phyloP scores from a whole-genome alignment of 306 rosid species.

The Ziziphus jujuba region DNA sequence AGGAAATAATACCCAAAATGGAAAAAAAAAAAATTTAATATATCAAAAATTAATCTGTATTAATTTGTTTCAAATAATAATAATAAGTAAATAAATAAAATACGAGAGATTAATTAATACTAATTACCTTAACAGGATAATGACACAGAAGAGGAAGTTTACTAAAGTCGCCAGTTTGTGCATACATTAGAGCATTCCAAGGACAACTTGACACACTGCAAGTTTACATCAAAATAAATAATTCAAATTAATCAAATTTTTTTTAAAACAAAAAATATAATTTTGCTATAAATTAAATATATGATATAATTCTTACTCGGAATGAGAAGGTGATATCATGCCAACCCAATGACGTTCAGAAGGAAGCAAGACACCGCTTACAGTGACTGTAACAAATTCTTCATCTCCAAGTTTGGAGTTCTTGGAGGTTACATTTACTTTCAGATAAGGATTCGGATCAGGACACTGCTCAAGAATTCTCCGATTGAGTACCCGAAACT shows the following conservation, averaged over 20 bases:
- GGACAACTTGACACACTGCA: slow-evolving; percentile 55
- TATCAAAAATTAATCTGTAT: too few relatives aligned
- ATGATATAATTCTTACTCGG: slow-evolving; percentile 49
- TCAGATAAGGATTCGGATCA: slow-evolving; percentile 24
- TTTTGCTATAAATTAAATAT: background rate
- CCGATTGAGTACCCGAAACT: slow-evolving; percentile 64
- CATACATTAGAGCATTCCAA: slow-evolving; percentile 22
- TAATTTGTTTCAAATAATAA: too few relatives aligned
- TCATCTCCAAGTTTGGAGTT: slow-evolving; percentile 47
- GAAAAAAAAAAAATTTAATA: too few relatives aligned
- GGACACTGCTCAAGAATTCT: slow-evolving; percentile 41
- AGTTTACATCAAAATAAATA: background rate
- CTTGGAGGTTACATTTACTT: slow-evolving; percentile 31
- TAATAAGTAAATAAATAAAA: too few relatives aligned
- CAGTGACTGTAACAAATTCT: slow-evolving; percentile 50
- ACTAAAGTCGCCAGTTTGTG: slow-evolving; percentile 72
- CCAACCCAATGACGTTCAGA: slow-evolving; percentile 63
- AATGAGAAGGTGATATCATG: slow-evolving; percentile 75
- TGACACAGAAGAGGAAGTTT: slow-evolving; percentile 92
- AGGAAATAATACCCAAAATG: too few relatives aligned
- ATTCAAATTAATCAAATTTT: background rate
- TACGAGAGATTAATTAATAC: too few relatives aligned
- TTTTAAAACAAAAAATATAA: background rate
- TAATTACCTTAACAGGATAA: slow-evolving; percentile 86
- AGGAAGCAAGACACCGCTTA: slow-evolving; percentile 53